Evolutionary conservation across 371 early-diverging fungal species (phyloP), one percentile per base, ranked within the genome.

Genomic region (Saksenaea vasiformis): DNA sequence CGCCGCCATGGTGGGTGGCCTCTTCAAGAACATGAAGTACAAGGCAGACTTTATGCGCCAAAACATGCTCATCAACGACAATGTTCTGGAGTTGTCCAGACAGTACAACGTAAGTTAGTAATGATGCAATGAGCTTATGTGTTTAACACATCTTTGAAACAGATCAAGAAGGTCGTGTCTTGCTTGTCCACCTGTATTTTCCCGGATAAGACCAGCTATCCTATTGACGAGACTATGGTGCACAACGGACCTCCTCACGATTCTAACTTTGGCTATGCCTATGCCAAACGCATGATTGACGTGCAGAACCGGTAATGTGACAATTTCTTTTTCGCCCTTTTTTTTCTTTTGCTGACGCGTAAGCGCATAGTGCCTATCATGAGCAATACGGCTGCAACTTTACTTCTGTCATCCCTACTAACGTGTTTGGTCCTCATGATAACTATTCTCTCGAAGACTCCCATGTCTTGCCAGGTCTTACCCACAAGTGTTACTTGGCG

Each of bases 131-230:
- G 31, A 31, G 31, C 31, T 31, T 31, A 31, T 27, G 13, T n/a
- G 26, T n/a, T 26, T 60, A 37, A 41, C 14, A 22, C 22, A 47
- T 44, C 31, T 31, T 2, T 31, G 13, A 7, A 28, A 39, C 58
- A 89, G 89, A 90, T 91, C 71, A 73, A 89, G 79, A 94, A 93
- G 78, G 89, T 93, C 43, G 91, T 94, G 44, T 92, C 92, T 5
- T 94, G 94, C 74, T 84, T 94, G 62, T 91, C 91, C 15, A 94
- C 94, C 22, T 94, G 94, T 78, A 87, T 94, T 54, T 92, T 94
- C 81, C 94, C 94, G 37, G 93, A 93, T 73, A 90, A 92, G 72
- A 92, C 93, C 26, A 79, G 85, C 13, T 94, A 94, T 71, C 94
- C 94, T 63, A 92, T 94, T 70, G 91, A 92, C 68, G 94, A 94